phyloP scores from a whole-genome alignment of 768 basidiomycete species.

The Tulasnella sp. region DNA sequence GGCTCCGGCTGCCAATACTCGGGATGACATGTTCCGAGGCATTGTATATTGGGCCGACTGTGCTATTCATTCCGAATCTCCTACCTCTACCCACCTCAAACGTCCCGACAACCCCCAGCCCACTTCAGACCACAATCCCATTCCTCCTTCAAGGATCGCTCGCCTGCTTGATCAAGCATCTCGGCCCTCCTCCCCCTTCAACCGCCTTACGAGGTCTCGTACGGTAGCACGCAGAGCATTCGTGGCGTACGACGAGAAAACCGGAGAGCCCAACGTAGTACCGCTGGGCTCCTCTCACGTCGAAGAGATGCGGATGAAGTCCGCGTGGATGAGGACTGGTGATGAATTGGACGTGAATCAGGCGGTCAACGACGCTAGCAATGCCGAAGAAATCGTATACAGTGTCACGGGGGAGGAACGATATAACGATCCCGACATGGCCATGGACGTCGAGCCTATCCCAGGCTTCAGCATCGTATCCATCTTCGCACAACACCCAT shows the following conservation, averaged over 20 bases:
- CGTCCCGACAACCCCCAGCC: neutral
- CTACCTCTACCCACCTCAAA: neutral
- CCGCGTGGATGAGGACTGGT: neutral
- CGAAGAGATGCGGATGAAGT: neutral
- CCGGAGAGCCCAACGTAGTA: neutral
- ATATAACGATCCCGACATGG: too few relatives aligned
- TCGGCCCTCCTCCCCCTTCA: neutral
- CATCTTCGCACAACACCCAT: too few relatives aligned
- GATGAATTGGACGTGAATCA: neutral
- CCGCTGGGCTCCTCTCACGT: neutral
- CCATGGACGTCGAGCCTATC: too few relatives aligned
- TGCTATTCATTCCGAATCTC: neutral
- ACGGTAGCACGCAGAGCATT: neutral
- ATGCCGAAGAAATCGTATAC: neutral
- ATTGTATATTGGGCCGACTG: neutral
- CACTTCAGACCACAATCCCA: neutral
- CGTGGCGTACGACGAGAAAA: neutral
- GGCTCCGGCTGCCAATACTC: neutral
- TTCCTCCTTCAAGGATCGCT: neutral
- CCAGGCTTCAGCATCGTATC: too few relatives aligned
- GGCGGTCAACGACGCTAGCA: neutral
- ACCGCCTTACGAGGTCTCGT: neutral
- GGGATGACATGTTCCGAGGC: neutral
- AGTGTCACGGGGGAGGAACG: too few relatives aligned
- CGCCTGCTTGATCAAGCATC: neutral